These are phyloP conservation scores for Aspergillus fijiensis DNA, from an alignment of 2,329 filamentous ascomycete genomes.

Conservation along the genomic window DNA sequence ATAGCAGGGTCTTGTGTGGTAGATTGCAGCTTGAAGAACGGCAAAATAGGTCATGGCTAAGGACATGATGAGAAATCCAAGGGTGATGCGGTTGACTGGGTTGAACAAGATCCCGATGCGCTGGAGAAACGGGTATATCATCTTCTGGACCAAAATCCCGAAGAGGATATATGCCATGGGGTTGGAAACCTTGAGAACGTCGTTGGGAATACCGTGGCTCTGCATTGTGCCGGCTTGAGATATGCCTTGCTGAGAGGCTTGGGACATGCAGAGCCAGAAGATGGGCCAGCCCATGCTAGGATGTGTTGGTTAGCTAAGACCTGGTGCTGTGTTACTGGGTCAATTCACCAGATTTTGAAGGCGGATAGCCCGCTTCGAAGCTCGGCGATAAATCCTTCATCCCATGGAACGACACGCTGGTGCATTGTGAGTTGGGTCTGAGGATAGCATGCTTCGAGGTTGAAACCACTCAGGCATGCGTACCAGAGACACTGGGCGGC, in stretches of 20 bases:
- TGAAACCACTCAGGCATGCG: not conserved
- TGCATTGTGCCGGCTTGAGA: conserved; percentile 58
- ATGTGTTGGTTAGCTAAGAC: not conserved
- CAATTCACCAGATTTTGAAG: not conserved
- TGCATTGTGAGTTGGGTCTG: not conserved
- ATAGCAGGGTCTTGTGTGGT: conserved; percentile 56
- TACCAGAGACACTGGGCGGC: not conserved
- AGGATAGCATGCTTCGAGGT: not conserved
- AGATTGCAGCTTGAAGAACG: conserved; percentile 60
- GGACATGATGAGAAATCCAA: conserved; percentile 56
- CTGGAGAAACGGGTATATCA: conserved; percentile 59
- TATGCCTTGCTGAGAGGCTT: conserved; percentile 26
- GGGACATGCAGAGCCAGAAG: conserved; percentile 18
- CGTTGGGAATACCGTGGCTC: conserved; percentile 56
- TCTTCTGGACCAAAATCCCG: conserved; percentile 51
- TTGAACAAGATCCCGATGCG: conserved; percentile 55
- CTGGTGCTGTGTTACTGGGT: not conserved
- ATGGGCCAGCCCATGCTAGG: not conserved
- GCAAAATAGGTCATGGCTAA: conserved; percentile 57
- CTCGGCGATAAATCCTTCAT: conserved; percentile 1
- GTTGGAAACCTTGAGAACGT: conserved; percentile 61
- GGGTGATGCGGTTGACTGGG: conserved; percentile 55
- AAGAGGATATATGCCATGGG: conserved; percentile 60
- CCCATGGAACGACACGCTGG: not conserved
- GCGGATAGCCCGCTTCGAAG: not conserved